These are phyloP conservation scores for Oryza brachyantha DNA, from an alignment of 176 grass and related monocot genomes.

Conservation along the genomic window DNA sequence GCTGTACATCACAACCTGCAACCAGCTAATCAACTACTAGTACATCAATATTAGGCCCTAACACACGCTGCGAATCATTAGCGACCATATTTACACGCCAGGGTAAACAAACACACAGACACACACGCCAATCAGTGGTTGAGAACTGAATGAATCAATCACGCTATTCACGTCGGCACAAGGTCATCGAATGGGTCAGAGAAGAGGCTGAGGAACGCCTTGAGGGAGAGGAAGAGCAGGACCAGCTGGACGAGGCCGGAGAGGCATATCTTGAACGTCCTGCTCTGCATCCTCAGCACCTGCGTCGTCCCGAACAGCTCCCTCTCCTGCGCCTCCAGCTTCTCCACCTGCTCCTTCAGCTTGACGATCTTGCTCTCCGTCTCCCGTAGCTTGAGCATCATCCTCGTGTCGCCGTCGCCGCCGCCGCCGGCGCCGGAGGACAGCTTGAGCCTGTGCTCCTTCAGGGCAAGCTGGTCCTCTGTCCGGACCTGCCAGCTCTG, in stretches of 20 bases:
- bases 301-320: conserved; percentile 43
- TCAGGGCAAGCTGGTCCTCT: conserved; percentile 47
- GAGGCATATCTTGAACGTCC: conserved; percentile 48
- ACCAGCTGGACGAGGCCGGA: conserved; percentile 55
- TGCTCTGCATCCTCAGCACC: conserved; percentile 50
- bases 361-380: conserved; percentile 42
- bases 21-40: not conserved
- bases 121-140: not conserved
- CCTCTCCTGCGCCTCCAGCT: conserved; percentile 37
- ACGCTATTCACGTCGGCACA: conserved; percentile 64
- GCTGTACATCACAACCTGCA: not conserved
- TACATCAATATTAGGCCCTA: not conserved
- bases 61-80: not conserved
- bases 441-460: conserved; percentile 48
- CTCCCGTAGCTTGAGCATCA: conserved; percentile 34
- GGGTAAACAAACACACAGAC: not conserved
- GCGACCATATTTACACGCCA: not conserved
- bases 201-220: conserved; percentile 38
- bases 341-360: conserved; percentile 45
- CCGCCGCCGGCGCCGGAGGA: not conserved
- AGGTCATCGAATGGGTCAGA: conserved; percentile 26
- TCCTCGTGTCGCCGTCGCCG: not conserved
- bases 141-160: conserved; percentile 6
- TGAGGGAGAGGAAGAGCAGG: conserved; percentile 44
- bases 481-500: conserved; percentile 47